Conservation (phyloP, 306 rosid genomes). For the Canavalia ensiformis region DNA sequence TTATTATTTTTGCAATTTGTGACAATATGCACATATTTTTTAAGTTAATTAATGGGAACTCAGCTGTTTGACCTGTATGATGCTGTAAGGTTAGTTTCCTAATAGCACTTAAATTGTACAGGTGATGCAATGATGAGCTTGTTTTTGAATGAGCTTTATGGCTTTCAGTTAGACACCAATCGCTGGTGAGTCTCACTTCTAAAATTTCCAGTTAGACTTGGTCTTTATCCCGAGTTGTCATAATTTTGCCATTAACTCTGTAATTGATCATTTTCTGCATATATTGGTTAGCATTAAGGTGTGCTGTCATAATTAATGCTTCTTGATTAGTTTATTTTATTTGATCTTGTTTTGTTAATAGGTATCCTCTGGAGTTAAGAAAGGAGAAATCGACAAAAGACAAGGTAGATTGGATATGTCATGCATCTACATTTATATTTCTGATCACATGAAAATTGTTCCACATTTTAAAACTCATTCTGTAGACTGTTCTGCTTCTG, state of each 20-base stretch:
- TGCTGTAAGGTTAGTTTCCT: slow-evolving; percentile 39
- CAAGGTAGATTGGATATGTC: slow-evolving; percentile 62
- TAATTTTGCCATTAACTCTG: slow-evolving; percentile 22
- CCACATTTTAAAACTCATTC: slow-evolving; percentile 28
- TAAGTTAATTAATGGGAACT: slow-evolving; percentile 15
- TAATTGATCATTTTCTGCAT: slow-evolving; percentile 26
- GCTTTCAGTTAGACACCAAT: slow-evolving; percentile 84
- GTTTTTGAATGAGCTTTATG: slow-evolving; percentile 94
- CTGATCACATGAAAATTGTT: slow-evolving; percentile 20
- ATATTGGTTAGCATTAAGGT: slow-evolving; percentile 28
- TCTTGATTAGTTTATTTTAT: slow-evolving; percentile 38
- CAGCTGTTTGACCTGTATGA: slow-evolving; percentile 6
- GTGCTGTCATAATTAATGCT: slow-evolving; percentile 30
- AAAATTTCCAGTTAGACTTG: slow-evolving; percentile 5
- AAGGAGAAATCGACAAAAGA: slow-evolving; percentile 88
- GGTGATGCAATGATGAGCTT: slow-evolving; percentile 96
- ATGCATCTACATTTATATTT: slow-evolving; percentile 37
- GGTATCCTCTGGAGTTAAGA: slow-evolving; percentile 98
- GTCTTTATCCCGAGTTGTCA: slow-evolving; percentile 8
- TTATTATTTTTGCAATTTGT: slow-evolving; percentile 29
- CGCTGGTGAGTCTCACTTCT: slow-evolving; percentile 73
- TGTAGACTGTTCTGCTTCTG: slow-evolving; percentile 37
- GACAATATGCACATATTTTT: background rate
- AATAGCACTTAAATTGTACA: slow-evolving; percentile 53
- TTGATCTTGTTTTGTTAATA: slow-evolving; percentile 54